Base-by-base conservation (phyloP, 2,329 filamentous ascomycete species). In the Zarea fungicola region DNA sequence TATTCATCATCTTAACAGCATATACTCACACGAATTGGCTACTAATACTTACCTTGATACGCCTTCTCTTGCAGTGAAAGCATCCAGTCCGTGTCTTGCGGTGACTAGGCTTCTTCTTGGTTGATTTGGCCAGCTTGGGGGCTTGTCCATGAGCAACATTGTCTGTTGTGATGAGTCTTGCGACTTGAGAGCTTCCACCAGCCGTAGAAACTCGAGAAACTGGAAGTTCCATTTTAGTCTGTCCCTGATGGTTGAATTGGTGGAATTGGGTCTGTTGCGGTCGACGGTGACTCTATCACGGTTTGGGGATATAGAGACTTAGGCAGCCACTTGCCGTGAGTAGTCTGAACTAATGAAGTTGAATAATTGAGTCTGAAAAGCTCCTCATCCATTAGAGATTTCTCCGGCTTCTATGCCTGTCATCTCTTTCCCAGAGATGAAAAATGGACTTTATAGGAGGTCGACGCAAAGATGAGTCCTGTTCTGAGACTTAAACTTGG, bases 11-110 rank as follows among this genome's bases (percentile, higher is more conserved):
- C 9, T 29, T 13, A 29, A 29, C 7, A 7, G 13, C 16, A 19
- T 18, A 9, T 7, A 11, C 14, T 9, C 13, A 11, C 9, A 10
- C 5, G 22, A 3, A 3, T 13, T 6, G 5, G 16, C 9, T 22
- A 2, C 6, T 16, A 2, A 19, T 2, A 18, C 2, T 16, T 4
- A 40, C 43, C 23, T 47, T 47, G 35, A 47, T 40, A 18, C 35
- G 35, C 23, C 44, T 40, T n/a, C 36, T 8, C 28, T 40, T 47
- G 28, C 44, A 47, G 13, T 47, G 36, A 23, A 40, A 32, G 35
- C 44, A 47, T 23, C 44, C 44, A 18, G 44, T 47, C 3, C 44
- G 44, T 21, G 36, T 47, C 35, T 47, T 47, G 44, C 44, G 44
- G 14, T 47, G 34, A 28, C 43, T 32, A 11, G 43, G 44, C 44